These are phyloP conservation scores for Dictyostelium brefeldianum DNA, from an alignment of 78 protist genomes.

Conservation along the genomic window DNA sequence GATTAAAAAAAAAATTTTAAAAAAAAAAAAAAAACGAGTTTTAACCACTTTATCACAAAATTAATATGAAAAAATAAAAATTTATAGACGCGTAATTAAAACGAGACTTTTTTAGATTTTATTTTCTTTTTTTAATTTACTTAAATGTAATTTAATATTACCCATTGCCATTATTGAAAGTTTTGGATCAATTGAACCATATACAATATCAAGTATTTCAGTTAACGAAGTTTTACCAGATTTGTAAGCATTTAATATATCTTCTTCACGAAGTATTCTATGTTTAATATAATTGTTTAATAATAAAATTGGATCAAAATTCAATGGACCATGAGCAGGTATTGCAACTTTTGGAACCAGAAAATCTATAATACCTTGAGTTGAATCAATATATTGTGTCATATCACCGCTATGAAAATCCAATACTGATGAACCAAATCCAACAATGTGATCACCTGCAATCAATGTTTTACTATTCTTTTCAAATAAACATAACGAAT, in stretches of 20 bases:
- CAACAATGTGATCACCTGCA: constrained; percentile 75
- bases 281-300: constrained; percentile 48
- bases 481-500: constrained; percentile 60
- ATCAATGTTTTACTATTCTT: constrained; percentile 25
- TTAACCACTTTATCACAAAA: too few relatives aligned
- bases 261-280: constrained; percentile 39
- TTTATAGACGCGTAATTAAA: too few relatives aligned
- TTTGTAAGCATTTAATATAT: constrained; percentile 49
- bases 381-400: constrained; percentile 29
- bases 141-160: constrained; percentile 52
- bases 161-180: constrained; percentile 31
- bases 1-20: too few relatives aligned
- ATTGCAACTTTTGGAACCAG: constrained; percentile 57
- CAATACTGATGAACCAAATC: constrained; percentile 48
- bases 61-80: too few relatives aligned
- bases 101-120: not conserved
- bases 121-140: constrained; percentile 47
- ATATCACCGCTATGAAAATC: constrained; percentile 46
- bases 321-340: constrained; percentile 70
- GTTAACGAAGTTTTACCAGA: constrained; percentile 32
- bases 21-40: too few relatives aligned
- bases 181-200: constrained; percentile 44
- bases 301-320: constrained; percentile 31
- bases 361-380: constrained; percentile 39
- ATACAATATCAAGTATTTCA: constrained; percentile 28